A percentile compares a stretch with the other conserved stretches of the same genome.
Conservation (phyloP, 169 alveolate species). For the Eimeria nieschulzi region DNA sequence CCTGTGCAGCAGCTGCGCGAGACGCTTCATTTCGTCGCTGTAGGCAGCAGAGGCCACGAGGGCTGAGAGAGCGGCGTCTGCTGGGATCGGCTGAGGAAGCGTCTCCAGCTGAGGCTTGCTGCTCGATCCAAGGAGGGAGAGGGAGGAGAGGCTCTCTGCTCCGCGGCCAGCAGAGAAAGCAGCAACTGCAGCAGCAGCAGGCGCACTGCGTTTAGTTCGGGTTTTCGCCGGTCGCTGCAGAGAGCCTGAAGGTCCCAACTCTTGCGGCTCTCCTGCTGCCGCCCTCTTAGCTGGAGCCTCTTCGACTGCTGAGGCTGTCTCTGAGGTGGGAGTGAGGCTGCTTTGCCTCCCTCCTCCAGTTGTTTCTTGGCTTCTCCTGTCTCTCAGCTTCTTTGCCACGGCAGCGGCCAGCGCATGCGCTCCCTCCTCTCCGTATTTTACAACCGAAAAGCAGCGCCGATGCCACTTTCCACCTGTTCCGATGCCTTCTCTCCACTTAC, state of each 20-base stretch:
- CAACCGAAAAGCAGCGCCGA: slow-evolving; percentile 70
- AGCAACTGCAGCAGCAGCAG: slow-evolving; percentile 12
- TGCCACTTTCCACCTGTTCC: slow-evolving; percentile 67
- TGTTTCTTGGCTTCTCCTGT: slow-evolving; percentile 50
- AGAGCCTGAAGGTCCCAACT: background rate
- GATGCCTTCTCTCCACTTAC: slow-evolving; percentile 69
- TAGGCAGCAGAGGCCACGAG: slow-evolving; percentile 63
- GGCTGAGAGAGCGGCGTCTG: slow-evolving; percentile 39
- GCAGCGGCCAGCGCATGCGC: slow-evolving; percentile 74
- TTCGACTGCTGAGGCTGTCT: background rate
- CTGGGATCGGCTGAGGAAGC: slow-evolving; percentile 5
- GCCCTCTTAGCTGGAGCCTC: background rate
- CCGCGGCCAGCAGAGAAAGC: background rate
- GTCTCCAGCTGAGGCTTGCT: background rate
- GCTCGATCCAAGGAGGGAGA: slow-evolving; percentile 28
- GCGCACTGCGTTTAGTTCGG: slow-evolving; percentile 17
- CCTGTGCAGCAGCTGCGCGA: slow-evolving; percentile 53
- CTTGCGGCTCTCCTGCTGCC: background rate
- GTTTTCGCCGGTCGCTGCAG: background rate
- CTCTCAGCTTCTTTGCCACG: slow-evolving; percentile 72
- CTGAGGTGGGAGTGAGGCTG: background rate
- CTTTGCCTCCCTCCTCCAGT: slow-evolving; percentile 10
- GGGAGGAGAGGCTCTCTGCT: background rate
- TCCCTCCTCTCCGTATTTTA: slow-evolving; percentile 73
- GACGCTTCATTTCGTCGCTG: slow-evolving; percentile 67